phyloP scores from a whole-genome alignment of 495 filamentous ascomycete genomes.

The Penicillium chermesinum region DNA sequence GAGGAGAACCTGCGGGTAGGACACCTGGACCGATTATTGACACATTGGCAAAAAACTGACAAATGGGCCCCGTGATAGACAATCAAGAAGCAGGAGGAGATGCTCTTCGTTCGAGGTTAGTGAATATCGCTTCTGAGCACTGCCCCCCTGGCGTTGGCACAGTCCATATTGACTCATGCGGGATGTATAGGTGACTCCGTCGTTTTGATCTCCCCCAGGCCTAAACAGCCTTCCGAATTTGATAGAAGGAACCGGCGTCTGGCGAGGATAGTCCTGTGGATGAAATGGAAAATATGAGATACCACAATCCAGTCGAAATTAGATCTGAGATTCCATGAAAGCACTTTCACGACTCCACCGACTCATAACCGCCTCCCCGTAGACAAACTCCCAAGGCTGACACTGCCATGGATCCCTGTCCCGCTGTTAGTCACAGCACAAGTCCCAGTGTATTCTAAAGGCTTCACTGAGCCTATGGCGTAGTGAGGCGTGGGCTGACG shows the following conservation, averaged over 20 bases:
- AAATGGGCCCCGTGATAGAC: constrained; percentile 52
- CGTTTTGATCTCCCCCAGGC: constrained; percentile 87
- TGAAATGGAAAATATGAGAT: constrained; percentile 8
- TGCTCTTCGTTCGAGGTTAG: constrained; percentile 97
- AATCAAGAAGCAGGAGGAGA: constrained; percentile 92
- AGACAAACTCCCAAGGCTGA: constrained; percentile 13
- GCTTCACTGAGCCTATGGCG: background rate
- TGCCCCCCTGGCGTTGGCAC: background rate
- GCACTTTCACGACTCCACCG: constrained; percentile 18
- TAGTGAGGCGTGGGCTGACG: background rate
- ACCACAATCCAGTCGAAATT: constrained; percentile 24
- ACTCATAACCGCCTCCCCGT: too few relatives aligned
- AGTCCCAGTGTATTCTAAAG: constrained; percentile 13
- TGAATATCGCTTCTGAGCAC: background rate
- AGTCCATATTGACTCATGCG: constrained; percentile 1
- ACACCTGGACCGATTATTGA: background rate
- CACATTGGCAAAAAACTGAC: constrained; percentile 8
- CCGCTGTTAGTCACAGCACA: constrained; percentile 18
- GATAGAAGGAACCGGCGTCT: constrained; percentile 20
- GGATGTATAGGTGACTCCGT: constrained; percentile 75
- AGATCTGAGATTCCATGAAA: constrained; percentile 30
- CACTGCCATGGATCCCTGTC: background rate
- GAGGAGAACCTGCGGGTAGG: constrained; percentile 65
- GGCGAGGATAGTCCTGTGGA: constrained; percentile 13
- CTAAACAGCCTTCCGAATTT: constrained; percentile 21